These are phyloP conservation scores for Teunomyces funiuensis DNA, from an alignment of 805 yeast genomes.

Conservation along the genomic window DNA sequence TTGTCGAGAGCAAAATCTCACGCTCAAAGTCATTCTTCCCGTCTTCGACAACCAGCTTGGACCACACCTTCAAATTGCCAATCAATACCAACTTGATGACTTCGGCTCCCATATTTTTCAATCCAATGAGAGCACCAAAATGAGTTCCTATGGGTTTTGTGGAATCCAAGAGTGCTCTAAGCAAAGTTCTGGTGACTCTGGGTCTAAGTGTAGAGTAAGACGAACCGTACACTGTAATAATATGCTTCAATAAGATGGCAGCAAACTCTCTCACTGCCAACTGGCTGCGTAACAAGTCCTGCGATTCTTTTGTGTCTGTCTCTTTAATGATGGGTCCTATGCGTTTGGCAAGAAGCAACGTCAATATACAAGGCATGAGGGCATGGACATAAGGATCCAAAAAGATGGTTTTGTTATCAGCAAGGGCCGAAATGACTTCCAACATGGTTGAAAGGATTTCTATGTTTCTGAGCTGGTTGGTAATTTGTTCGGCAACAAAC, in stretches of 20 bases:
- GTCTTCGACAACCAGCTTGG: constrained; percentile 51
- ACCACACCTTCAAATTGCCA: constrained; percentile 86
- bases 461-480: constrained; percentile 77
- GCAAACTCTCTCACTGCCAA: constrained; percentile 83
- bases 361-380: constrained; percentile 92
- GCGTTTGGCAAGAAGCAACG: constrained; percentile 83
- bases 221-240: constrained; percentile 77
- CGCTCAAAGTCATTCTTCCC: constrained; percentile 45
- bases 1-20: constrained; percentile 44
- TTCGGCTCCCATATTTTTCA: constrained; percentile 81
- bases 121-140: constrained; percentile 87
- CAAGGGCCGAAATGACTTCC: constrained; percentile 81
- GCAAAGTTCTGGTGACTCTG: constrained; percentile 86
- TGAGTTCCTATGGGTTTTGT: constrained; percentile 85
- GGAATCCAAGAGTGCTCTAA: constrained; percentile 86
- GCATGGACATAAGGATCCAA: constrained; percentile 96
- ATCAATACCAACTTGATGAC: constrained; percentile 79
- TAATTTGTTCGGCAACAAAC: constrained; percentile 91
- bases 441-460: constrained; percentile 77
- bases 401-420: constrained; percentile 80
- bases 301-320: constrained; percentile 29
- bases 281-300: constrained; percentile 33
- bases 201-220: constrained; percentile 89
- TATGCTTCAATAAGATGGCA: constrained; percentile 74
- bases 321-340: constrained; percentile 58